A percentile compares a stretch with the other conserved stretches of the same genome.
phyloP scores from a whole-genome alignment of 208 protist species.

The Leishmania gerbilli region DNA sequence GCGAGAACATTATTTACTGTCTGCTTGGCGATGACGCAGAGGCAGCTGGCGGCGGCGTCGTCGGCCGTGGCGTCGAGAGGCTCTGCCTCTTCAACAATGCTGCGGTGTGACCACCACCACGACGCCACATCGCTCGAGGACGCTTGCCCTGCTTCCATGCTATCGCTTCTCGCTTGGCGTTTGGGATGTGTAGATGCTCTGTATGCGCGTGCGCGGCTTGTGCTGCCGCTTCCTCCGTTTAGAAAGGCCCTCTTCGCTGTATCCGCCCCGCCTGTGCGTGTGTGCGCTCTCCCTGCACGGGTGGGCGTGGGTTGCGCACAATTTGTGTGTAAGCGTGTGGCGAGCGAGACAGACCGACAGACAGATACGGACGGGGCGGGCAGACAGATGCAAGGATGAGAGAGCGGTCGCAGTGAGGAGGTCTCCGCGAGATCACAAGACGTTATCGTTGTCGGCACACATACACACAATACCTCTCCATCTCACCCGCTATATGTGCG shows the following conservation, averaged over 20 bases:
- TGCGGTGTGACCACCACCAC: slow-evolving; percentile 69
- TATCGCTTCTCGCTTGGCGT: neutral
- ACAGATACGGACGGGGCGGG: neutral
- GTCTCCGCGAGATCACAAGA: neutral
- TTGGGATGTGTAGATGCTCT: neutral
- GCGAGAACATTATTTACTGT: slow-evolving; percentile 15
- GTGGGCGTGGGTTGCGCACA: neutral
- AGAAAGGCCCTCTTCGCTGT: neutral
- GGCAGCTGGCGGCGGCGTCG: slow-evolving; percentile 27
- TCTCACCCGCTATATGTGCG: no score
- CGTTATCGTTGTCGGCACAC: neutral
- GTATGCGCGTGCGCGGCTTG: neutral
- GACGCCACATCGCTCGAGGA: neutral
- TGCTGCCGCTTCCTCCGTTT: neutral
- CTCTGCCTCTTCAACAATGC: slow-evolving; percentile 44
- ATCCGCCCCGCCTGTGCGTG: neutral
- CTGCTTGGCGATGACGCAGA: slow-evolving; percentile 18
- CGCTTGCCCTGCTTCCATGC: slow-evolving; percentile 9
- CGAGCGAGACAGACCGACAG: neutral
- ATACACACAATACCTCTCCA: neutral
- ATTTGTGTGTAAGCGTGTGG: slow-evolving; percentile 11
- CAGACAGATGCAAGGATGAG: neutral
- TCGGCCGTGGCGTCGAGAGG: slow-evolving; percentile 41
- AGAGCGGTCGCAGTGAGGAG: neutral
- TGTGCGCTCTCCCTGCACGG: neutral